Percentiles rank a stretch among this genome's conserved stretches.
phyloP scores from a whole-genome alignment of 495 filamentous ascomycete species.

The Talaromyces adpressus region DNA sequence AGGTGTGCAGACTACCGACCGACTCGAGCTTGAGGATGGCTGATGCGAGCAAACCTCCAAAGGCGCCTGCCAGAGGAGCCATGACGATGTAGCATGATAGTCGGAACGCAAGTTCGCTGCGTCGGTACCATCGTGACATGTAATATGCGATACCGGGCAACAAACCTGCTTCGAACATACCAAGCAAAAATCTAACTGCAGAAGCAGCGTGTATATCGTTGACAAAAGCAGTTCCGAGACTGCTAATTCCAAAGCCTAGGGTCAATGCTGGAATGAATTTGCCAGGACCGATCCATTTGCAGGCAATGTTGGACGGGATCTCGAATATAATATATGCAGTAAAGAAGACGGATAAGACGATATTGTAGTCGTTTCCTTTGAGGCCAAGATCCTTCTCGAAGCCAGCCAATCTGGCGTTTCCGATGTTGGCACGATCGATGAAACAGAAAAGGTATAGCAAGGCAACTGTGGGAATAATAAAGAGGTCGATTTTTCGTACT shows the following conservation, averaged over 20 bases:
- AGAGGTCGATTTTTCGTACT: conserved; percentile 39
- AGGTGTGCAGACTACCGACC: conserved; percentile 43
- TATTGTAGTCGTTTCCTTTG: conserved; percentile 26
- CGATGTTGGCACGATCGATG: conserved; percentile 56
- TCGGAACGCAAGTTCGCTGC: conserved; percentile 60
- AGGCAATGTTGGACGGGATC: conserved; percentile 62
- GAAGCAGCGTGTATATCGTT: conserved; percentile 29
- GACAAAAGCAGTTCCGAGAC: conserved; percentile 41
- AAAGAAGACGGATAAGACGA: conserved; percentile 36
- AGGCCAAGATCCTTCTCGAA: conserved; percentile 38
- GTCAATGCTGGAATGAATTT: conserved; percentile 44
- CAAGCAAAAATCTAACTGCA: conserved; percentile 49
- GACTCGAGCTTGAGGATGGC: conserved; percentile 40
- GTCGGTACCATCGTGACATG: conserved; percentile 62
- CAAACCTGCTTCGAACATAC: conserved; percentile 62
- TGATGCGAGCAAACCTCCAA: conserved; percentile 62
- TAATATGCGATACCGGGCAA: conserved; percentile 71
- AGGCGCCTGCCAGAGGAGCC: conserved; percentile 63
- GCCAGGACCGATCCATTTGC: conserved; percentile 43
- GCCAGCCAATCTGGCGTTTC: conserved; percentile 34
- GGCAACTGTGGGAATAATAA: conserved; percentile 39
- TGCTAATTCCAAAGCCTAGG: conserved; percentile 42
- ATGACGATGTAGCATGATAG: conserved; percentile 44
- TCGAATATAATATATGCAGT: conserved; percentile 43
- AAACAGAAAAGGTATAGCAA: conserved; percentile 47